Base-by-base conservation (phyloP, 768 basidiomycete genomes). In the Gelatoporia subvermispora region DNA sequence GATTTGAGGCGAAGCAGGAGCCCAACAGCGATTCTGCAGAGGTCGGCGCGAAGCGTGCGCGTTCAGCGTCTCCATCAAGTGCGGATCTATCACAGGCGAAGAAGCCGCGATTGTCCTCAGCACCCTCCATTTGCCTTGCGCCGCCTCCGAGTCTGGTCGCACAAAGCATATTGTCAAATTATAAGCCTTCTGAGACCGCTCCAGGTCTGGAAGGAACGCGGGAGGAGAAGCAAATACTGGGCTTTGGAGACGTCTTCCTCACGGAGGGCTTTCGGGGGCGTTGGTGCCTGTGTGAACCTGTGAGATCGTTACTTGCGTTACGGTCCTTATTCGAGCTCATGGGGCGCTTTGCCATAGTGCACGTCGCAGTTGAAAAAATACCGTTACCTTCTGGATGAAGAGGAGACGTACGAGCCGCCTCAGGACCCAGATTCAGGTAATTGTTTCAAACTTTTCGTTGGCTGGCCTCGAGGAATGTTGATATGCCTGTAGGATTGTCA, bases 371-470 rank as follows among this genome's bases (percentile, higher is more conserved):
- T 91, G 36, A 67, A 77, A 57, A 64, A 66, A 15, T 68, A 77
- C 57, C 72, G 78, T 22, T 90, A 75, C 65, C 69, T 92, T 20
- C 65, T 88, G 10, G 75, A 85, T 53, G 86, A 87, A 63, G 90
- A 92, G 53, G 87, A 88, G 36, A 88, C 84, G 0, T 92, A 88
- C 52, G 85, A 89, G 60, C 88, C 86, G 1, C 90, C 89, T 3
- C 82, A 88, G 58, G 90, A 92, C 65, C 89, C 90, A 9, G 90
- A 93, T 61, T 88, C 82, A 52, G 81, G 89, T 82, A 15, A 28
- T 15, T 1, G 13, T 38, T 28, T 22, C 17, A 21, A 11, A 18
- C 10, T 38, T 25, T 28, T 24, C 34, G 16, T 23, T 35, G 11
- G 11, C 43, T 42, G 18, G 31, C 3, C n/a, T n/a, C n/a, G n/a